Evolutionary conservation across 2,329 filamentous ascomycete species (phyloP).

Genomic region (Leptoxyphium fumago): DNA sequence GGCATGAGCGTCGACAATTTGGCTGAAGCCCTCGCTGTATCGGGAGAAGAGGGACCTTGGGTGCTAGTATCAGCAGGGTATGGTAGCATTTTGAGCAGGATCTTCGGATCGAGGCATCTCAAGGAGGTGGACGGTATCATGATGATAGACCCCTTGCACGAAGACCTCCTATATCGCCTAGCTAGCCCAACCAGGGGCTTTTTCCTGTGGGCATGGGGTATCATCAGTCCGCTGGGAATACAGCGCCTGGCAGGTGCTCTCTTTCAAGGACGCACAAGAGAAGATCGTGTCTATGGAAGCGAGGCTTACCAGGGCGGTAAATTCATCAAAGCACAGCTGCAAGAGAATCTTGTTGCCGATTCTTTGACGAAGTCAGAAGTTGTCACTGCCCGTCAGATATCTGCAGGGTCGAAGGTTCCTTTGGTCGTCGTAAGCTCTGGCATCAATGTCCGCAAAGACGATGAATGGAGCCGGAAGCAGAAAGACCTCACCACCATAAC

Average conservation of each 20-base stretch:
- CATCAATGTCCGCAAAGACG: slow-evolving; percentile 48
- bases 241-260: slow-evolving; percentile 67
- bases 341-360: slow-evolving; percentile 79
- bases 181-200: slow-evolving; percentile 61
- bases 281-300: slow-evolving; percentile 73
- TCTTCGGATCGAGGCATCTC: slow-evolving; percentile 76
- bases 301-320: slow-evolving; percentile 68
- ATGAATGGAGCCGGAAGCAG: slow-evolving; percentile 71
- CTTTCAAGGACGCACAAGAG: slow-evolving; percentile 63
- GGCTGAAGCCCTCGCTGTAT: slow-evolving; percentile 66
- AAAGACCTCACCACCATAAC: slow-evolving; percentile 71
- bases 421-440: slow-evolving; percentile 75
- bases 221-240: slow-evolving; percentile 75
- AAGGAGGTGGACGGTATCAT: slow-evolving; percentile 63
- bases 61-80: slow-evolving; percentile 74
- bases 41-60: slow-evolving; percentile 79
- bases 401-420: slow-evolving; percentile 52
- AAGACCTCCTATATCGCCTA: slow-evolving; percentile 61
- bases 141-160: slow-evolving; percentile 77
- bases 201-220: slow-evolving; percentile 68
- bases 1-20: slow-evolving; percentile 84
- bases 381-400: slow-evolving; percentile 61
- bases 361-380: slow-evolving; percentile 77
- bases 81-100: slow-evolving; percentile 75
- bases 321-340: slow-evolving; percentile 76